Conservation (phyloP, 73 alveolate genomes). For the Paramecium sonneborni region DNA sequence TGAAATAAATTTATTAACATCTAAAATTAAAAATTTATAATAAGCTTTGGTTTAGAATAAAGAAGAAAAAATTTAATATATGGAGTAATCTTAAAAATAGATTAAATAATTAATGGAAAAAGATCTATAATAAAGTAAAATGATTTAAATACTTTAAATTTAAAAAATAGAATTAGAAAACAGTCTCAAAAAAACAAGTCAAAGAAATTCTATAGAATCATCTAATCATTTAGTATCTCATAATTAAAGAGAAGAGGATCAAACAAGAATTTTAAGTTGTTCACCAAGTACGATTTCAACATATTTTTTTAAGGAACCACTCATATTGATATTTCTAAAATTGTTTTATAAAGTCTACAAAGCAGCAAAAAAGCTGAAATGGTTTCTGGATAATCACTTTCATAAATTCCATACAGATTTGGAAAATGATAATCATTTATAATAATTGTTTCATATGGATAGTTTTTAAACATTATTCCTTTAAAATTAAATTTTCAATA, state of each 20-base stretch:
- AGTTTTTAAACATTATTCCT: not conserved
- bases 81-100: not conserved
- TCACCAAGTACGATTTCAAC: not conserved
- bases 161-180: not conserved
- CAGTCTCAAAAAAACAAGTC: not conserved
- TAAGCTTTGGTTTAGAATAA: not conserved
- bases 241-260: not conserved
- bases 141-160: not conserved
- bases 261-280: not conserved
- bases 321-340: not conserved
- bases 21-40: not conserved
- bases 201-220: not conserved
- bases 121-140: not conserved
- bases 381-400: slow-evolving; percentile 41
- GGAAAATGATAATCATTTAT: slow-evolving; percentile 18
- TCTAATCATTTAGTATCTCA: not conserved
- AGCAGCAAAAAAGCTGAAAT: slow-evolving; percentile 21
- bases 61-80: not conserved
- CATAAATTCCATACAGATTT: slow-evolving; percentile 10
- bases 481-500: not conserved
- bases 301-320: not conserved
- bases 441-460: not conserved
- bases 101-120: not conserved
- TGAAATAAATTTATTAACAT: not conserved
- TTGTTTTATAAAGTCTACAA: slow-evolving; percentile 2